Conservation (phyloP, 2,329 filamentous ascomycete species). For the Dendryphion nanum region DNA sequence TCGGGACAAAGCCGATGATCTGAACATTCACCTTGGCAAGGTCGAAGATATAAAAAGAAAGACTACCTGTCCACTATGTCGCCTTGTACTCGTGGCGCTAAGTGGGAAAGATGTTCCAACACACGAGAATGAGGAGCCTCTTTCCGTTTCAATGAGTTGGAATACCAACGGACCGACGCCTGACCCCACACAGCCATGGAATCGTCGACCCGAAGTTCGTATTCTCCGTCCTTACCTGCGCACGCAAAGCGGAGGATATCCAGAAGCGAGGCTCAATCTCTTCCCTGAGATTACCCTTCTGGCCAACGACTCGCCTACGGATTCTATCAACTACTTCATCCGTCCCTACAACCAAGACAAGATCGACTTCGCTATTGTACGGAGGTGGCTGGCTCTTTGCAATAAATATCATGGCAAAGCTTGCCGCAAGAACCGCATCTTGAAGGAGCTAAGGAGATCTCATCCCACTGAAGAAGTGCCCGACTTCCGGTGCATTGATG, state of each 20-base stretch:
- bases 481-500: neutral
- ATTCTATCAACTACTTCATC: neutral
- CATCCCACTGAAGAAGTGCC: neutral
- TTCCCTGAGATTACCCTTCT: neutral
- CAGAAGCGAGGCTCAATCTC: conserved; percentile 1
- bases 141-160: neutral
- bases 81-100: neutral
- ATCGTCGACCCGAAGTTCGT: neutral
- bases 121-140: neutral
- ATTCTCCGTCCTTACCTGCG: neutral
- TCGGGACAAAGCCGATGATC: neutral
- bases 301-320: neutral
- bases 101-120: neutral
- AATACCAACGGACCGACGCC: neutral
- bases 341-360: neutral
- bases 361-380: neutral
- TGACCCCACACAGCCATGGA: neutral
- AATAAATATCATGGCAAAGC: neutral
- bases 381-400: neutral
- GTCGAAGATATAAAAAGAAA: neutral
- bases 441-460: neutral
- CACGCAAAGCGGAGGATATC: neutral
- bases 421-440: neutral
- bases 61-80: neutral
- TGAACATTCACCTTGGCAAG: neutral